Evolutionary conservation across 2,329 filamentous ascomycete genomes (phyloP).

Genomic region (Talaromyces amestolkiae): DNA sequence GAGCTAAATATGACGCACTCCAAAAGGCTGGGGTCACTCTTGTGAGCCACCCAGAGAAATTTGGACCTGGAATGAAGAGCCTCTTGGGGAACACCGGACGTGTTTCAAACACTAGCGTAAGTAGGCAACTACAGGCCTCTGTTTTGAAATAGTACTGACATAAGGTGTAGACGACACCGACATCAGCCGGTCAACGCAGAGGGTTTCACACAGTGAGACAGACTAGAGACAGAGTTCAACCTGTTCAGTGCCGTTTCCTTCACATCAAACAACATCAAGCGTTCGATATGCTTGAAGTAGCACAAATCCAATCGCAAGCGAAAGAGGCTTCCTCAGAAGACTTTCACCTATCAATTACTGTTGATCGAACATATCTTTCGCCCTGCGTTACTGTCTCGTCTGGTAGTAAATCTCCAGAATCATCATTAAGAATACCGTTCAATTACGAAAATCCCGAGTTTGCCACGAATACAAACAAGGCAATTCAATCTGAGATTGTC

Average conservation of each 20-base stretch:
- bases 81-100: conserved; percentile 50
- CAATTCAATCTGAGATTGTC: conserved; percentile 39
- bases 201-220: conserved; percentile 50
- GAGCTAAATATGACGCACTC: conserved; percentile 66
- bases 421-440: conserved; percentile 60
- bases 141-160: conserved; percentile 16
- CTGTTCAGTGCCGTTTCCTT: conserved; percentile 50
- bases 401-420: conserved; percentile 44
- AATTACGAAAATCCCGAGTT: conserved; percentile 54
- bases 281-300: conserved; percentile 55
- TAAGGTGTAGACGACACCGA: conserved; percentile 25
- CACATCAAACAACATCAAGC: conserved; percentile 57
- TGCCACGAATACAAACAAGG: conserved; percentile 36
- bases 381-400: conserved; percentile 65
- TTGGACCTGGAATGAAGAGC: conserved; percentile 65
- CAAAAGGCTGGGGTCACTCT: conserved; percentile 65
- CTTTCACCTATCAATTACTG: conserved; percentile 60
- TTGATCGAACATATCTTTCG: conserved; percentile 61
- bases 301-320: conserved; percentile 46
- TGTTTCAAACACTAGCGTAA: conserved; percentile 26
- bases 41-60: conserved; percentile 72
- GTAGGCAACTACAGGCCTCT: conserved; percentile 12
- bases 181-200: conserved; percentile 45
- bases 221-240: neutral
- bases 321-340: conserved; percentile 38